Base-by-base conservation (phyloP, 108 stramenopile species). In the Cyclotella atomus region DNA sequence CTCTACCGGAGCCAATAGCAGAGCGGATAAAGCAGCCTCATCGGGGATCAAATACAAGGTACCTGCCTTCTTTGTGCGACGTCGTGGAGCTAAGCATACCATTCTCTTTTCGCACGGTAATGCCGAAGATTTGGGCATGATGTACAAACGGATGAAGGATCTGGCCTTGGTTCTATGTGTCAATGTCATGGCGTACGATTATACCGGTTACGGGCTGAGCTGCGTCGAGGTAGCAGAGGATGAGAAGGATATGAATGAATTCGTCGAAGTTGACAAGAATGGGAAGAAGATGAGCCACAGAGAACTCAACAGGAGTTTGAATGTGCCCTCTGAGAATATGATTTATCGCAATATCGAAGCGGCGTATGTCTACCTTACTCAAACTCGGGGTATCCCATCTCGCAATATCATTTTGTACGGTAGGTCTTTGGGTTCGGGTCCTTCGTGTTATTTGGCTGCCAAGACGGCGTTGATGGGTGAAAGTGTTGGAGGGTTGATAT, bases 141-240 rank as follows among this genome's bases (percentile, higher is more conserved):
- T 77, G 64, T 87, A 80, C 59, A 30, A 59, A n/a, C 59, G 81
- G 25, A 76, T 88, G 76, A 75, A 84, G 59, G 84, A 79, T 44
- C 19, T 87, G 36, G 74, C 81, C 0, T n/a, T 70, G 24, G 73
- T 77, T 3, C 45, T 86, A 14, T 74, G 83, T 44, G 88, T 88
- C 14, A 93, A 95, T 67, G 80, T 95, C 17, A 20, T 95, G 34
- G 91, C 90, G 3, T 95, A 91, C 67, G 94, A 95, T 56, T 95
- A 95, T 61, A 78, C 88, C 2, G 94, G 94, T 15, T 93, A 93
- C 52, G 92, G 91, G 1, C 20, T 81, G 61, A 83, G 83, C 32
- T 9, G 9, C 49, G 44, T 19, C 6, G 41, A 44, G 45, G 64
- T 4, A 2, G 15, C 8, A 10, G 27, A 12, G 2, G 33, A 34